phyloP scores from a whole-genome alignment of 2,329 filamentous ascomycete genomes.

The Arthrobotrys pseudoclavata region DNA sequence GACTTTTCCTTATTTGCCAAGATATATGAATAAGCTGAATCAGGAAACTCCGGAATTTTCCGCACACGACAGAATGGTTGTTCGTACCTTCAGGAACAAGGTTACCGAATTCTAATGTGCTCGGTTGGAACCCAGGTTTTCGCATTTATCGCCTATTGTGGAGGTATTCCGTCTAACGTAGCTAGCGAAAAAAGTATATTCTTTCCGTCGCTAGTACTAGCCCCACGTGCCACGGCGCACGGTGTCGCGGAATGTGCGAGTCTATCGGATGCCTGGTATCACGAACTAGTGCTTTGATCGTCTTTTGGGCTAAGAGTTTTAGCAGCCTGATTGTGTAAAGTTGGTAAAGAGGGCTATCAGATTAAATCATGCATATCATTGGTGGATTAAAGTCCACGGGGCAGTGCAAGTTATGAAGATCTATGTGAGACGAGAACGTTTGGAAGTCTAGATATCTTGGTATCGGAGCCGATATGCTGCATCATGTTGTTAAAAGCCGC shows the following conservation, averaged over 20 bases:
- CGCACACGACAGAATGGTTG: not conserved
- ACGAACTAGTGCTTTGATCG: not conserved
- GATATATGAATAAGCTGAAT: slow-evolving; percentile 25
- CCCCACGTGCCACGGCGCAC: slow-evolving; percentile 23
- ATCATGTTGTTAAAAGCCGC: slow-evolving; percentile 2
- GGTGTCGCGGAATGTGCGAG: not conserved
- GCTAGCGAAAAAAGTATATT: slow-evolving; percentile 15
- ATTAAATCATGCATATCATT: not conserved
- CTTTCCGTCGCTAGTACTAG: slow-evolving; percentile 25
- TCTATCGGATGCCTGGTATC: slow-evolving; percentile 14
- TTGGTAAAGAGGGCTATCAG: slow-evolving; percentile 13
- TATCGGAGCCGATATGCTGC: not conserved
- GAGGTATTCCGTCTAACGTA: not conserved
- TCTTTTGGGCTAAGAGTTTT: not conserved
- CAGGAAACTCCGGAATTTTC: slow-evolving; percentile 17
- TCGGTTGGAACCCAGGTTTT: slow-evolving; percentile 27
- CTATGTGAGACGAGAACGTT: slow-evolving; percentile 10
- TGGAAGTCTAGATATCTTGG: slow-evolving; percentile 18
- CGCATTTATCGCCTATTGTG: slow-evolving; percentile 28
- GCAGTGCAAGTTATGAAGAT: slow-evolving; percentile 4
- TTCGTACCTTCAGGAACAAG: not conserved
- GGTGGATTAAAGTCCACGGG: slow-evolving; percentile 6
- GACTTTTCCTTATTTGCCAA: slow-evolving; percentile 2
- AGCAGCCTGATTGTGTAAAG: slow-evolving; percentile 11
- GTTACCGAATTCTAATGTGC: slow-evolving; percentile 38